phyloP scores from a whole-genome alignment of 225 moss, liverwort and hornwort genomes.

The Anthoceros angustus region DNA sequence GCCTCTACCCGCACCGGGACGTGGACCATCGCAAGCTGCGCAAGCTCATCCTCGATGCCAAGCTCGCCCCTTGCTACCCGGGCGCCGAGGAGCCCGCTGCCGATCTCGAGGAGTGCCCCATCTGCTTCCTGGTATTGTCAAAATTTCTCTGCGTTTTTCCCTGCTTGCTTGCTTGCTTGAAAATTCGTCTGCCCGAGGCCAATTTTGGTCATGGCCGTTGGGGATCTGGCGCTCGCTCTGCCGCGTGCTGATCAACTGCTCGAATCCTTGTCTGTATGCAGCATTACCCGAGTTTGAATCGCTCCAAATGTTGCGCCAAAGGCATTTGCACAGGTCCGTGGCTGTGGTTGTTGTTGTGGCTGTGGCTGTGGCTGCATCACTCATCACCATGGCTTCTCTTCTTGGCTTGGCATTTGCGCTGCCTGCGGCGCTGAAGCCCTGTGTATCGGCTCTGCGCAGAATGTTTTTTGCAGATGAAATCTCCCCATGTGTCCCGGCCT shows the following conservation, averaged over 20 bases:
- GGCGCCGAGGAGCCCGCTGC: slow-evolving; percentile 8
- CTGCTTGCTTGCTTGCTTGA: not conserved
- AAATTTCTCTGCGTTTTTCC: not conserved
- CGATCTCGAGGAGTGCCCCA: slow-evolving; percentile 8
- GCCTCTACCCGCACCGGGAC: slow-evolving; percentile 6
- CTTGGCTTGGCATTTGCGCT: no score
- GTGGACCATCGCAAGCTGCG: slow-evolving; percentile 8
- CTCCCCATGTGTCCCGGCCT: slow-evolving; percentile 30
- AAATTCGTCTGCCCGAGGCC: no score
- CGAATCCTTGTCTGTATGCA: slow-evolving; percentile 7
- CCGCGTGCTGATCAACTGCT: no score
- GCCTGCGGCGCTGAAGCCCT: not conserved
- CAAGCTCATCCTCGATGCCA: slow-evolving; percentile 4
- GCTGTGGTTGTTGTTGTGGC: no score
- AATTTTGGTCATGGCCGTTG: no score
- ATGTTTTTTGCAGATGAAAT: slow-evolving; percentile 56
- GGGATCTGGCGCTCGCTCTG: no score
- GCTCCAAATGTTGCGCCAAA: slow-evolving; percentile 51
- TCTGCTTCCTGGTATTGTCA: slow-evolving; percentile 4
- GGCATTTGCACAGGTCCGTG: slow-evolving; percentile 43
- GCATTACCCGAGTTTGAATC: slow-evolving; percentile 54
- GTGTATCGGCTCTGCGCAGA: slow-evolving; percentile 25
- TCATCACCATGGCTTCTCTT: no score
- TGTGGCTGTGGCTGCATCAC: no score
- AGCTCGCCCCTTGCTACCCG: slow-evolving; percentile 8